Evolutionary conservation across 352 stramenopile species (phyloP), one percentile per base, ranked within the genome.

Genomic region (Elongisporangium undulatum): DNA sequence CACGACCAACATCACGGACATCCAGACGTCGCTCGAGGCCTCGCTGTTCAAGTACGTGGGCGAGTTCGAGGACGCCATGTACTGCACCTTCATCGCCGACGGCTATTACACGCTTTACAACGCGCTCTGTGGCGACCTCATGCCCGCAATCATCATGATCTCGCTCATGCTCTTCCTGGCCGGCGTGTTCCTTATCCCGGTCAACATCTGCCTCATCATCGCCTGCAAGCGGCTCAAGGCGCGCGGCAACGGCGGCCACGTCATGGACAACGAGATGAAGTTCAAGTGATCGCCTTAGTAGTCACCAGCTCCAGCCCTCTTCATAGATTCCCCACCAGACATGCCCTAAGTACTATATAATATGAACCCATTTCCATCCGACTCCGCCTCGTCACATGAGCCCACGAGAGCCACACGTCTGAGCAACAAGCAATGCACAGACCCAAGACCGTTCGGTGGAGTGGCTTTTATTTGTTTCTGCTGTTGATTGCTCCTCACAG

Each of bases 161-260:
- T 78, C 81, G 39, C 72, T 90, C 66, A 84, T 87, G 76, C 58
- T 90, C 19, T 89, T 89, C 58, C 67, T 90, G 51, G 72, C 71
- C 19, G 81, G 74, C 9, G 52, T 90, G 22, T 89, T 89, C 62
- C 68, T 89, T 49, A 75, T 90, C 57, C 74, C 78, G 0, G 76
- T 89, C 55, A 87, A 81, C 56, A 56, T 89, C 16, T 87, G 78
- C 54, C 75, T 90, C 58, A 86, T 90, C 65, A 85, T 90, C 56
- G 74, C 71, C 4, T 58, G 75, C 55, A 87, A 87, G 68, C 72
- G 79, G 2, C 73, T 89, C 51, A 83, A 81, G 65, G 75, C 74
- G 29, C 72, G 69, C 21, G 67, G 72, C 58, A 84, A 77, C 34
- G 73, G 74, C 39, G 55, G 23, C 24, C 63, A 79, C 66, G 75